Conservation (phyloP, 2,329 filamentous ascomycete species). For the Waltergamsia citrina region DNA sequence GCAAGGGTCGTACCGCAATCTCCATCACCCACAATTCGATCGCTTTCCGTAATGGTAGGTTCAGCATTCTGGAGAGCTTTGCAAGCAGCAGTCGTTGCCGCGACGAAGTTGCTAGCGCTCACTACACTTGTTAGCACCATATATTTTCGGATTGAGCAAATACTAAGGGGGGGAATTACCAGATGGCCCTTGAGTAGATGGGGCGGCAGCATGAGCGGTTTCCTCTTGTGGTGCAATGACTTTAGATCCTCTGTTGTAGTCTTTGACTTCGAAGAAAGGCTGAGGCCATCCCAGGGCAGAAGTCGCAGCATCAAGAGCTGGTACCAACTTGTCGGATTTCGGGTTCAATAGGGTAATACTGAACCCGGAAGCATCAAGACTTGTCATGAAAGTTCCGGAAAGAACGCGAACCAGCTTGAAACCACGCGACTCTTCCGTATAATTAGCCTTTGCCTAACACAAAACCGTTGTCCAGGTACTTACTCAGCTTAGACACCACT, state of each 20-base stretch:
- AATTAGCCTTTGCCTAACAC: background rate
- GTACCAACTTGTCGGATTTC: background rate
- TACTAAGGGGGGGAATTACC: too few species aligned
- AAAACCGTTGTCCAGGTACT: background rate
- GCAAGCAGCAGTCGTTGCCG: background rate
- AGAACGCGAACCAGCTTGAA: background rate
- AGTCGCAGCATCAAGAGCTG: background rate
- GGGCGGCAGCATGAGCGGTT: too few species aligned
- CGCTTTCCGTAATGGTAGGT: background rate
- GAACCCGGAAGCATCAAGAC: conserved; percentile 1
- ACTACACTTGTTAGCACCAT: background rate
- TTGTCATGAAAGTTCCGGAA: conserved; percentile 1
- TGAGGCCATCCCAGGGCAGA: conserved; percentile 1
- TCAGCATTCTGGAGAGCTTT: background rate
- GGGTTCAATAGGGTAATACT: conserved; percentile 2
- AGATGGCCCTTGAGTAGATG: too few species aligned
- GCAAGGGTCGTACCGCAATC: conserved; percentile 1
- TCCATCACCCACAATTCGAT: conserved; percentile 1
- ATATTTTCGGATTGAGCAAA: too few species aligned
- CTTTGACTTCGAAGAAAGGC: background rate
- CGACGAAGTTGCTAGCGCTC: background rate
- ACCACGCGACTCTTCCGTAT: background rate
- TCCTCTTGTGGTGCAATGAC: too few species aligned
- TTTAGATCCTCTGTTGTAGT: background rate
- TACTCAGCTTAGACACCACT: background rate